phyloP scores from a whole-genome alignment of 169 alveolate species.

The Cryptosporidium sp. region DNA sequence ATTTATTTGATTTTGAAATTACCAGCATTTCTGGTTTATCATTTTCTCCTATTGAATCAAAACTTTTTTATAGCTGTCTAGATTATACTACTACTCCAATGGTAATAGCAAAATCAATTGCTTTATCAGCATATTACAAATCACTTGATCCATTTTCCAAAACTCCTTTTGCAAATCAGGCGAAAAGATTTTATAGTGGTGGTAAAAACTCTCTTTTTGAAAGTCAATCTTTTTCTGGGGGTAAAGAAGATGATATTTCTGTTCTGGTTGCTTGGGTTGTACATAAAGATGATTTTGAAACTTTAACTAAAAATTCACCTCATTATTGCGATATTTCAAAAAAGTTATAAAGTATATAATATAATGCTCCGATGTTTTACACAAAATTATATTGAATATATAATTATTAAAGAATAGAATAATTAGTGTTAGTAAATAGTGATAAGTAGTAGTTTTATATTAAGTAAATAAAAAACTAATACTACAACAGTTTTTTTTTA shows the following conservation, averaged over 20 bases:
- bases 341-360: neutral
- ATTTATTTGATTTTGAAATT: constrained; percentile 81
- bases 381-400: too few relatives aligned
- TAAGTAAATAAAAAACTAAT: neutral
- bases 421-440: neutral
- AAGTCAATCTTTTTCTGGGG: constrained; percentile 51
- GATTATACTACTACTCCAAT: constrained; percentile 55
- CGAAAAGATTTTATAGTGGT: constrained; percentile 57
- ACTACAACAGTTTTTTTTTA: too few relatives aligned
- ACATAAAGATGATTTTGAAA: constrained; percentile 40
- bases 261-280: constrained; percentile 78
- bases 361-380: too few relatives aligned
- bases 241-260: constrained; percentile 79
- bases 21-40: constrained; percentile 68
- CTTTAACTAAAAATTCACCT: constrained; percentile 36
- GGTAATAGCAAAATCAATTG: constrained; percentile 65
- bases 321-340: constrained; percentile 38
- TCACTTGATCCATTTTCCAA: constrained; percentile 58
- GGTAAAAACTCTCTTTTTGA: neutral
- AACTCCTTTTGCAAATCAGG: constrained; percentile 71
- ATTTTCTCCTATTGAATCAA: constrained; percentile 60
- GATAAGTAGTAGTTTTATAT: too few relatives aligned
- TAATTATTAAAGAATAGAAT: too few relatives aligned
- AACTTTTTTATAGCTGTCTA: constrained; percentile 16
- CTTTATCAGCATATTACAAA: constrained; percentile 67